phyloP scores from a whole-genome alignment of 805 yeast species.

The Yamadazyma phyllophila region DNA sequence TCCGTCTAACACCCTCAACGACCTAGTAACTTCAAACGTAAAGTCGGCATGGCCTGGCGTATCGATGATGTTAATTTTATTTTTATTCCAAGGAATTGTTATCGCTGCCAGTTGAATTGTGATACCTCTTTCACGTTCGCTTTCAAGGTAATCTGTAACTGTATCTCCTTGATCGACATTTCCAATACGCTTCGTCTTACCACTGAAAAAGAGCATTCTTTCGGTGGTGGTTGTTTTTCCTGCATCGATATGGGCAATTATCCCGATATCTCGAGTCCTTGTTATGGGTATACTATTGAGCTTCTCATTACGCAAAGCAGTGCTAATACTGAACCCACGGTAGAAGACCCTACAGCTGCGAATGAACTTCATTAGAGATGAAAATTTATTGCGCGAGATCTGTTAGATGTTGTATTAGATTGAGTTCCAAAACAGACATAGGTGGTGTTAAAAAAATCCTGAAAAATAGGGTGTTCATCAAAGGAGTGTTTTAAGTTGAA shows the following conservation, averaged over 20 bases:
- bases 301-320: not conserved
- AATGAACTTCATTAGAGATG: not conserved
- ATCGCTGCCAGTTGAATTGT: constrained; percentile 97
- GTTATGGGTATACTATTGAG: constrained; percentile 13
- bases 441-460: no score
- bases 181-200: constrained; percentile 76
- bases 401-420: not conserved
- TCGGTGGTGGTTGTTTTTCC: constrained; percentile 98
- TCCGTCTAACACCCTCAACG: constrained; percentile 90
- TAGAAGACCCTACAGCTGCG: not conserved
- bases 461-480: no score
- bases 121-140: constrained; percentile 90
- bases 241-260: constrained; percentile 98
- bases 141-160: constrained; percentile 86
- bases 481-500: no score
- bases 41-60: constrained; percentile 99
- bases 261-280: constrained; percentile 80
- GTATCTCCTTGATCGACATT: constrained; percentile 97
- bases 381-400: not conserved
- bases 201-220: constrained; percentile 87
- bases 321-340: not conserved
- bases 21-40: constrained; percentile 87
- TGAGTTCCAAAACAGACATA: not conserved
- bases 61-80: constrained; percentile 82
- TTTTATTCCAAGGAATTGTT: constrained; percentile 78